Evolutionary conservation across 257 asterid genomes (phyloP), one percentile per base, ranked within the genome.

Genomic region (Ilex aquifolium): DNA sequence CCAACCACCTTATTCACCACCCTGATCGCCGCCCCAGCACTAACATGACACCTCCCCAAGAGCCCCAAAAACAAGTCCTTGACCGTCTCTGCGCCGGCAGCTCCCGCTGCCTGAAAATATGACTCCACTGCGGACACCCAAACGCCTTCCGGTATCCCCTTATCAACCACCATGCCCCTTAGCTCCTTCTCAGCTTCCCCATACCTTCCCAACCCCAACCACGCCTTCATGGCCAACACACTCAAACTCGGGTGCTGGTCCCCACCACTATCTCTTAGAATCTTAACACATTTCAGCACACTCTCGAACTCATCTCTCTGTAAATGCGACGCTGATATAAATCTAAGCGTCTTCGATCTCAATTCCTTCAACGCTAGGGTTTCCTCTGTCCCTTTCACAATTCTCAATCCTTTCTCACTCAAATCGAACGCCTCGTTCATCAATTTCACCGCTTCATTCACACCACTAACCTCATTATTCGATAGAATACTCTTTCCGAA

Each of bases 111-210:
- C 55, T 85, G 87, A 72, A 93, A 93, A 59, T 83, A 93, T 6
- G 95, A 83, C 66, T 93, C 99, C 42, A 90, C 86, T 10, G 99
- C 97, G 10, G 99, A 93, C 31, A 93, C 90, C 96, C 97, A 93
- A 75, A 93, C 91, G 44, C 83, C 90, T 82, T 93, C 99, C 0
- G 99, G 99, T 65, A 93, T 82, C 67, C 94, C 99, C 72, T 87
- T 85, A 69, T 79, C 78, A 66, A 75, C 49, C 57, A 83, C 95
- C 95, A 93, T 87, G 15, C 92, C 87, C 69, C 88, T 83, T 77
- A 93, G 79, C 83, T 93, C 99, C 83, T 85, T 84, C 90, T 93
- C 99, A 0, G 99, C 97, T 62, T 93, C 97, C 17, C 67, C 83
- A 39, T 72, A 82, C 77, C 87, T 87, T 56, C 82, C 88, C 74